Evolutionary conservation across 2,329 filamentous ascomycete genomes (phyloP).

Genomic region (Diaporthe vexans): DNA sequence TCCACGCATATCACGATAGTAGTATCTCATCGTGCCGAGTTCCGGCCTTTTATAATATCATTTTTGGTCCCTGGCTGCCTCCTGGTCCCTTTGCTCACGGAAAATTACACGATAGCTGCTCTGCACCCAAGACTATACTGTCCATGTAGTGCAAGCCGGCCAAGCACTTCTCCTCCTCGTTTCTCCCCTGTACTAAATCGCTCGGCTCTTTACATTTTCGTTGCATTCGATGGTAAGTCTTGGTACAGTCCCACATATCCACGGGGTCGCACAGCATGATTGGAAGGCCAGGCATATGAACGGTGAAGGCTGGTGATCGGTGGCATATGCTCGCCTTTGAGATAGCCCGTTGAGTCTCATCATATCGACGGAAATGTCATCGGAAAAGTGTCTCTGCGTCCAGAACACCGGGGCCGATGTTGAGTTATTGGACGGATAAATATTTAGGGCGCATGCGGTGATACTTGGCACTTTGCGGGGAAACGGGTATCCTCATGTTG

Average conservation of each 20-base stretch:
- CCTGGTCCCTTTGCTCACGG: neutral
- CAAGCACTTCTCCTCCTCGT: slow-evolving; percentile 8
- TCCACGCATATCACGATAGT: no score
- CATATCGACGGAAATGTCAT: neutral
- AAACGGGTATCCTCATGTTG: neutral
- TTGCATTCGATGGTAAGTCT: neutral
- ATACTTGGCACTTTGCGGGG: slow-evolving; percentile 31
- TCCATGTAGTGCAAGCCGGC: neutral
- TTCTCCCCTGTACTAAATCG: neutral
- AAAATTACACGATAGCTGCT: neutral
- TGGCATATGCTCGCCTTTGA: neutral
- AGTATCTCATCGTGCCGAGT: no score
- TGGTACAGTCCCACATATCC: neutral
- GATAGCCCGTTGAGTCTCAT: neutral
- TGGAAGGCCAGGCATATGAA: neutral
- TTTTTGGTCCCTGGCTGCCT: no score
- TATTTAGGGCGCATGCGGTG: slow-evolving; percentile 3
- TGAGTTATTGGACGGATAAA: slow-evolving; percentile 24
- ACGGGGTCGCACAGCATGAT: neutral
- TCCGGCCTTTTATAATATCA: neutral
- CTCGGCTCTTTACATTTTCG: slow-evolving; percentile 12
- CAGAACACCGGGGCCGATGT: neutral
- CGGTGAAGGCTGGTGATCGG: neutral
- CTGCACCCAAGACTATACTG: neutral
- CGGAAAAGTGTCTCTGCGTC: neutral